phyloP scores from a whole-genome alignment of 1,139 yeast species.

The Yamadazyma diospyri region DNA sequence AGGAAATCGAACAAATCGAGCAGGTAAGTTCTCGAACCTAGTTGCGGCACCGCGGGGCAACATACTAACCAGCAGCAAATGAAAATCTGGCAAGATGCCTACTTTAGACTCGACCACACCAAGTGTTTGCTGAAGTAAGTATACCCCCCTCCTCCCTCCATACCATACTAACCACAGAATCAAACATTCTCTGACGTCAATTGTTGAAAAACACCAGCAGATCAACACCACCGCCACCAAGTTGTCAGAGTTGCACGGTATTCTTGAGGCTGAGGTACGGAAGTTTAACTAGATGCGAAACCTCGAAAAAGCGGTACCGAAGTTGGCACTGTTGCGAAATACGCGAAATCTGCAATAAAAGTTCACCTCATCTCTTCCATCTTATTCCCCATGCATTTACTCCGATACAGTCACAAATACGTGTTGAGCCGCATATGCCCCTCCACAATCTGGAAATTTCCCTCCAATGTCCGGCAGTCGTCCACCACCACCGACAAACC shows the following conservation, averaged over 20 bases:
- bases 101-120: conserved; percentile 7
- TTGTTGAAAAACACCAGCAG: conserved; percentile 1
- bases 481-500: conserved; percentile 2
- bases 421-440: too few relatives aligned
- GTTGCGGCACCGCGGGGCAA: too few relatives aligned
- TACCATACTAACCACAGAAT: conserved; percentile 1
- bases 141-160: neutral
- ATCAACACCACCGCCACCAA: neutral
- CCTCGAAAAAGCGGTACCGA: too few relatives aligned
- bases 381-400: conserved; percentile 10
- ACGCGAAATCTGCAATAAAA: neutral
- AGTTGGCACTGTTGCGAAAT: conserved; percentile 5
- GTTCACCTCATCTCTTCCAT: conserved; percentile 3
- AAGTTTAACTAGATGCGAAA: conserved; percentile 5
- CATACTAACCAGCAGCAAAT: conserved; percentile 7
- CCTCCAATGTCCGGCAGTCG: neutral
- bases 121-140: conserved; percentile 7
- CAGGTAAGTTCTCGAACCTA: conserved; percentile 4
- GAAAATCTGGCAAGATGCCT: conserved; percentile 6
- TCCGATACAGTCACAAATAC: conserved; percentile 8
- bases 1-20: conserved; percentile 5
- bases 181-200: neutral
- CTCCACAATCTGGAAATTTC: neutral
- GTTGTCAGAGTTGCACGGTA: neutral
- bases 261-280: conserved; percentile 2